Percentiles rank a stretch among this genome's conserved stretches.
Evolutionary conservation across 345 rosid species (phyloP).

Genomic region (Eucalyptus curtisii): DNA sequence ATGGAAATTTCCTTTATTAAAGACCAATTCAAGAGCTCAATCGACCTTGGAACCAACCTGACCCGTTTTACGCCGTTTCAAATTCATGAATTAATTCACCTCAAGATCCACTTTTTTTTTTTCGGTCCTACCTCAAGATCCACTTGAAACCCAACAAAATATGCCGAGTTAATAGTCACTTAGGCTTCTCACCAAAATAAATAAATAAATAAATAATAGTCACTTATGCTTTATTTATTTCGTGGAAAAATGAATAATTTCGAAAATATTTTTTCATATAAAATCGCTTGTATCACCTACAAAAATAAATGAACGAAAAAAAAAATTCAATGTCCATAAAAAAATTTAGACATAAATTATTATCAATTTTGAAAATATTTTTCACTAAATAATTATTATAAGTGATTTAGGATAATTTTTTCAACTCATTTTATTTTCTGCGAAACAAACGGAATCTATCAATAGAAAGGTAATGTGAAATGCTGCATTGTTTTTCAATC

Average conservation of each 20-base stretch:
- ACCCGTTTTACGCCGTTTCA: background rate
- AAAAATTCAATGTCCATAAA: accelerated
- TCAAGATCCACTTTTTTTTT: background rate
- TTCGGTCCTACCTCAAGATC: background rate
- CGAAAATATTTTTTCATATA: too few relatives aligned
- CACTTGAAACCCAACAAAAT: background rate
- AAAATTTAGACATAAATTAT: too few relatives aligned
- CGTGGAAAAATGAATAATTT: too few relatives aligned
- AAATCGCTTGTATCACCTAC: accelerated
- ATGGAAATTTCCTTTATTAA: background rate
- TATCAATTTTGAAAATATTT: too few relatives aligned
- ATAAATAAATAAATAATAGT: too few relatives aligned
- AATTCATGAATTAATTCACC: background rate
- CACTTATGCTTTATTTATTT: too few relatives aligned
- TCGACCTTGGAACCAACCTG: background rate
- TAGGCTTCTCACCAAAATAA: too few relatives aligned
- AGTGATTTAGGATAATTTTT: accelerated
- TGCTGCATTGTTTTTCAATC: background rate
- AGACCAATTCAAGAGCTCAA: background rate
- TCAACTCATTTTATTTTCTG: too few relatives aligned
- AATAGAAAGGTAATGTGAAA: too few relatives aligned
- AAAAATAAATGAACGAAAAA: too few relatives aligned
- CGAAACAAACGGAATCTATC: too few relatives aligned
- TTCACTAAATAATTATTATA: too few relatives aligned
- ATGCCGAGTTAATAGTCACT: background rate